These are phyloP conservation scores for Candida labiduridarum DNA, from an alignment of 1,139 yeast species.

Conservation along the genomic window DNA sequence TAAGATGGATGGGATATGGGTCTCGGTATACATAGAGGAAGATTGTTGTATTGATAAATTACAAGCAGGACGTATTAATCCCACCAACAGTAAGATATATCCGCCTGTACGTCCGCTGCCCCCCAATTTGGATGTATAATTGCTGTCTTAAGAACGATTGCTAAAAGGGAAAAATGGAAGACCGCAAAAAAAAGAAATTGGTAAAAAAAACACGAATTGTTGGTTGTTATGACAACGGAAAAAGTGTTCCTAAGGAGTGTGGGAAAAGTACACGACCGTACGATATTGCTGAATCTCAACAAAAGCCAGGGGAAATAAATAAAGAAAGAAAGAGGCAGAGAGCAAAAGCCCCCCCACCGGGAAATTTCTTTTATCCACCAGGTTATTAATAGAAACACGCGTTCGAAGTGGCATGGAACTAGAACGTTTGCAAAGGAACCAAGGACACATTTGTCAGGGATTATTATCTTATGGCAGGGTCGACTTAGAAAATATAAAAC, in stretches of 20 bases:
- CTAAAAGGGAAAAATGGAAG: background rate
- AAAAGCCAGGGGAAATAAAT: background rate
- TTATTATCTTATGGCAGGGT: too few species aligned
- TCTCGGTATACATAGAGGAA: too few species aligned
- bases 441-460: too few species aligned
- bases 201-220: background rate
- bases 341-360: background rate
- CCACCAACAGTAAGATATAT: too few species aligned
- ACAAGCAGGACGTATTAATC: too few species aligned
- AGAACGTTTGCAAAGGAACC: too few species aligned
- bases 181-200: background rate
- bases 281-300: background rate
- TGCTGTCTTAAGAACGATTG: background rate
- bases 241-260: background rate
- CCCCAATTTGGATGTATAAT: background rate
- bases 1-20: too few species aligned
- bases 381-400: background rate
- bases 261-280: background rate
- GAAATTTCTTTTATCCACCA: background rate
- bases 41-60: too few species aligned
- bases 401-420: too few species aligned
- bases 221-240: conserved; percentile 1
- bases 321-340: too few species aligned
- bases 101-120: too few species aligned
- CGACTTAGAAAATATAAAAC: too few species aligned